phyloP scores from a whole-genome alignment of 1,139 yeast species.

The Schwanniomyces etchellsii region DNA sequence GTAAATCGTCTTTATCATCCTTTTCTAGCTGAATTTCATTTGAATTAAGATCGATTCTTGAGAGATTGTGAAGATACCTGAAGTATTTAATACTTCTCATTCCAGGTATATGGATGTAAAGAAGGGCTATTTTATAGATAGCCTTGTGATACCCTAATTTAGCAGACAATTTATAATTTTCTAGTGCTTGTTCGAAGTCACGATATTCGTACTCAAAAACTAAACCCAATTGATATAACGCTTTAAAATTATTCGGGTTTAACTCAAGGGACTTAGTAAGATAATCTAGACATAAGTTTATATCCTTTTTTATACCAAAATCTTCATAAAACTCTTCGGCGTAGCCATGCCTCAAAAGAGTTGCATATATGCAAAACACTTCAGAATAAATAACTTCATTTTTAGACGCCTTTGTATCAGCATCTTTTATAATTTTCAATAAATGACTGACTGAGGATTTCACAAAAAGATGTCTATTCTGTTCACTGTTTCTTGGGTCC shows the following conservation, averaged over 20 bases:
- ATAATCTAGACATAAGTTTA: constrained; percentile 24
- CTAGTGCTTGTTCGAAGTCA: constrained; percentile 28
- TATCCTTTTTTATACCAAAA: constrained; percentile 29
- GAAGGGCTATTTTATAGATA: constrained; percentile 36
- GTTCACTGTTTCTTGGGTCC: constrained; percentile 23
- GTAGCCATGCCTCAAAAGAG: constrained; percentile 35
- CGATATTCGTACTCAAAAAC: constrained; percentile 31
- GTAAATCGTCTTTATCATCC: constrained; percentile 38
- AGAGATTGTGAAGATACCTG: constrained; percentile 32
- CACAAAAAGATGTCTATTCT: constrained; percentile 32
- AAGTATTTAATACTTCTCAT: constrained; percentile 32
- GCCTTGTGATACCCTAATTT: constrained; percentile 41
- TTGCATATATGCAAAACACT: constrained; percentile 34
- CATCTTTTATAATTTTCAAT: constrained; percentile 31
- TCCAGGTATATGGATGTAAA: constrained; percentile 31
- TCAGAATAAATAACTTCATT: constrained; percentile 22
- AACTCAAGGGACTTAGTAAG: constrained; percentile 29
- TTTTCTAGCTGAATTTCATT: constrained; percentile 30
- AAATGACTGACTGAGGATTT: constrained; percentile 39
- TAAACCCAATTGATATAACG: constrained; percentile 38
- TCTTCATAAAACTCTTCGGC: constrained; percentile 28
- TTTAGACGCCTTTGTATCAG: constrained; percentile 19
- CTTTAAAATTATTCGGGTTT: constrained; percentile 28
- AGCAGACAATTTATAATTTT: constrained; percentile 34
- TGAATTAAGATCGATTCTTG: constrained; percentile 30